Conservation (phyloP, 495 filamentous ascomycete genomes). For the Hyaloscypha hepaticicola region DNA sequence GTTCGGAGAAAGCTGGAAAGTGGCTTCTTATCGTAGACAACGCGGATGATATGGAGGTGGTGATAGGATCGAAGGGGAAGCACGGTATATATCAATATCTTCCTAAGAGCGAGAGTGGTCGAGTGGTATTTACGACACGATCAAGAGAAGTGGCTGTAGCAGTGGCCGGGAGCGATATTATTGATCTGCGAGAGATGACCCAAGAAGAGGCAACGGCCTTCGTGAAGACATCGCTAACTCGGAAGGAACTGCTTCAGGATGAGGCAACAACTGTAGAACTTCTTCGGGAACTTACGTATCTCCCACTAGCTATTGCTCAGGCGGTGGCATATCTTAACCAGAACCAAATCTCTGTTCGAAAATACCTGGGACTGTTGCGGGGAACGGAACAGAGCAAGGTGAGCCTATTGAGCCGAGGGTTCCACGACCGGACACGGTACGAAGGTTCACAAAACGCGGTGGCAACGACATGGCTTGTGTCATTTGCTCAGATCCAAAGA, state of each 20-base stretch:
- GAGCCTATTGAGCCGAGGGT: slow-evolving; percentile 45
- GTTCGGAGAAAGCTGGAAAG: slow-evolving; percentile 23
- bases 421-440: slow-evolving; percentile 48
- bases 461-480: slow-evolving; percentile 54
- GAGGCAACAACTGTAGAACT: slow-evolving; percentile 9
- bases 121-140: slow-evolving; percentile 28
- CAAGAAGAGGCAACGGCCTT: slow-evolving; percentile 2
- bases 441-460: slow-evolving; percentile 47
- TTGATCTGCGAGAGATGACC: slow-evolving; percentile 15
- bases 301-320: slow-evolving; percentile 49
- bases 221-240: slow-evolving; percentile 4
- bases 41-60: slow-evolving; percentile 45
- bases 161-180: slow-evolving; percentile 19
- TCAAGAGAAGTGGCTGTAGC: slow-evolving; percentile 31
- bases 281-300: slow-evolving; percentile 20
- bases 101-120: slow-evolving; percentile 13
- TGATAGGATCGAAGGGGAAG: slow-evolving; percentile 27
- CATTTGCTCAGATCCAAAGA: slow-evolving; percentile 47
- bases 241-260: slow-evolving; percentile 10
- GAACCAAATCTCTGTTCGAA: slow-evolving; percentile 9
- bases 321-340: slow-evolving; percentile 31
- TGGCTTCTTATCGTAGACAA: slow-evolving; percentile 43
- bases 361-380: slow-evolving; percentile 49
- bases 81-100: slow-evolving; percentile 14
- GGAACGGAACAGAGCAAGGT: slow-evolving; percentile 37